Percentiles rank a stretch among this genome's conserved stretches.
Conservation (phyloP, 2,329 filamentous ascomycete genomes). For the Xylariaceae sp. region DNA sequence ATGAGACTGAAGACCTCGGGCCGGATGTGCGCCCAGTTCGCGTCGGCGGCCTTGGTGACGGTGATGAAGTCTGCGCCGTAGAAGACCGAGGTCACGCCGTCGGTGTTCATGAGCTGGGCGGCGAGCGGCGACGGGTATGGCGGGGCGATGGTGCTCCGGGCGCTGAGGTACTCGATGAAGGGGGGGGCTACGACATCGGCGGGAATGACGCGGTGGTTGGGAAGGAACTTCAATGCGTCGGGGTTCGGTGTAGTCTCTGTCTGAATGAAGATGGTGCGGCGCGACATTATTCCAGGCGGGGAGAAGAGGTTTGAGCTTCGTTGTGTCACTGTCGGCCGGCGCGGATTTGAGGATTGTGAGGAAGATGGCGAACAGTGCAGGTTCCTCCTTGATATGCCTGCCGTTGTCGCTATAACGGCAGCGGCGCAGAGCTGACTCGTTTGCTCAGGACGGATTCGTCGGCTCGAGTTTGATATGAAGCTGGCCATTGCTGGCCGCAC, state of each 20-base stretch:
- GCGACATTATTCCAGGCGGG: slow-evolving; percentile 22
- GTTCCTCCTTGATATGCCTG: slow-evolving; percentile 30
- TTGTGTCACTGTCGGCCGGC: slow-evolving; percentile 11
- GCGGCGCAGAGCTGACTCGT: slow-evolving; percentile 21
- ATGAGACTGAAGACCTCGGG: slow-evolving; percentile 94
- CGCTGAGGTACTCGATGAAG: slow-evolving; percentile 88
- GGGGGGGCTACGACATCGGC: slow-evolving; percentile 64
- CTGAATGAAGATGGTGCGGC: slow-evolving; percentile 92
- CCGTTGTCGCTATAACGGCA: slow-evolving; percentile 15
- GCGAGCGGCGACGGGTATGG: slow-evolving; percentile 90
- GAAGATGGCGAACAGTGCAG: too few species aligned
- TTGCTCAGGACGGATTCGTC: slow-evolving; percentile 18
- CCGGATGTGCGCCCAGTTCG: slow-evolving; percentile 91
- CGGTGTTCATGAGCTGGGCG: slow-evolving; percentile 84
- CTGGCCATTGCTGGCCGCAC: slow-evolving; percentile 26
- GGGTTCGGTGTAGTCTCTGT: slow-evolving; percentile 90
- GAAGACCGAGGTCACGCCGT: slow-evolving; percentile 92
- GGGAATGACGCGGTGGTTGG: slow-evolving; percentile 82
- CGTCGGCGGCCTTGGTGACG: slow-evolving; percentile 82
- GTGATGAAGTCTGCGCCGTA: slow-evolving; percentile 96
- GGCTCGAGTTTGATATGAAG: too few species aligned
- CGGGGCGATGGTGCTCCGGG: slow-evolving; percentile 80
- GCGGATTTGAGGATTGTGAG: too few species aligned
- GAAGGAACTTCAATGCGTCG: slow-evolving; percentile 95
- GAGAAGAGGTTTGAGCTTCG: slow-evolving; percentile 1